A percentile compares a stretch with the other conserved stretches of the same genome.
Evolutionary conservation across 305 asterid genomes (phyloP).

Genomic region (Ruellia speciosa): DNA sequence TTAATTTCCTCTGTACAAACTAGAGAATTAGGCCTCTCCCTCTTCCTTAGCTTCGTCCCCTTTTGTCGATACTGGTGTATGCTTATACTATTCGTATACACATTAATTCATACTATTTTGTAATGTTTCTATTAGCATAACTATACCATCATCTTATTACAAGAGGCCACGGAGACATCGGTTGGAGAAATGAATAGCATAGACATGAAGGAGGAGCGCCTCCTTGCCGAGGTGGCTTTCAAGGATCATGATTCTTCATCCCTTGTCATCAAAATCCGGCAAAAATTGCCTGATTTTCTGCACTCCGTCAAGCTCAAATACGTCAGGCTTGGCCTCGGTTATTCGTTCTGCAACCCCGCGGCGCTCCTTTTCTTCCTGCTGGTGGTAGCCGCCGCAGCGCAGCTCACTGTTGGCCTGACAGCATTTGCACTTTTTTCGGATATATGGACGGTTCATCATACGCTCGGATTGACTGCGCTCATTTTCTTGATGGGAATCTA

Average conservation of each 20-base stretch:
- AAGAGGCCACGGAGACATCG: conserved; percentile 12
- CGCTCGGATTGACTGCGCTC: conserved; percentile 19
- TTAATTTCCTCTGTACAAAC: not conserved
- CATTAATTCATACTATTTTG: conserved; percentile 22
- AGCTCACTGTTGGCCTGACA: conserved; percentile 23
- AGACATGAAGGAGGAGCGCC: conserved; percentile 60
- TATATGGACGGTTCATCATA: conserved; percentile 27
- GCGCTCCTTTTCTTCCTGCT: conserved; percentile 22
- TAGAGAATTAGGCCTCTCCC: not conserved
- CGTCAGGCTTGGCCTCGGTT: conserved; percentile 50
- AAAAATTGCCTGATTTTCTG: conserved; percentile 45
- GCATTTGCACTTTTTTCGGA: conserved; percentile 27
- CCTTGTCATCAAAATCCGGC: conserved; percentile 53
- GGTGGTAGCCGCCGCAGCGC: conserved; percentile 22
- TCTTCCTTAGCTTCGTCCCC: too few relatives aligned
- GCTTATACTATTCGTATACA: not conserved
- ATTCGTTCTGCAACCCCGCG: conserved; percentile 33
- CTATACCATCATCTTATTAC: not conserved
- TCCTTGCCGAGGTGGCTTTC: conserved; percentile 64
- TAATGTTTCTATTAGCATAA: not conserved
- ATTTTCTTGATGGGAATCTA: conserved; percentile 30
- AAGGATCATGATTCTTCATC: conserved; percentile 40
- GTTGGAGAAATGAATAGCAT: conserved; percentile 20
- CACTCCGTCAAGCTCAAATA: conserved; percentile 62
- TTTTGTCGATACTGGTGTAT: too few relatives aligned